phyloP scores from a whole-genome alignment of 177 flowering plant species.

The Vitis hybrid region DNA sequence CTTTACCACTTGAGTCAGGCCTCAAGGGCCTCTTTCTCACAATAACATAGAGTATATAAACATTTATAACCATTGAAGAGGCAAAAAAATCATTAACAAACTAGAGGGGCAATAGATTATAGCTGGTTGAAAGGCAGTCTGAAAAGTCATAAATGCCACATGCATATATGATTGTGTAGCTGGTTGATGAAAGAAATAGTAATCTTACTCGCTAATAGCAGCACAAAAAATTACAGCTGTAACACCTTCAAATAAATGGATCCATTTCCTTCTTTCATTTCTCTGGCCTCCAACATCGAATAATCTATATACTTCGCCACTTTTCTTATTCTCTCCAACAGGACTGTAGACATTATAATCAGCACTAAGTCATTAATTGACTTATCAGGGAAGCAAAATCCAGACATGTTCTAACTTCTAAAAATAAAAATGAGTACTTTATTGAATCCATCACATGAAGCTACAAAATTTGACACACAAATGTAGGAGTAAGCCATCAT shows the following conservation, averaged over 20 bases:
- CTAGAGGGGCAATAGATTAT: neutral
- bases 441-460: no score
- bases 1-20: no score
- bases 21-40: no score
- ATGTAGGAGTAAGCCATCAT: no score
- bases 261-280: conserved; percentile 99
- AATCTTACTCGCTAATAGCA: conserved; percentile 95
- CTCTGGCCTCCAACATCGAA: conserved; percentile 99
- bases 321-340: conserved; percentile 89
- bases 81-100: neutral
- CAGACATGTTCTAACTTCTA: neutral
- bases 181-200: conserved; percentile 3
- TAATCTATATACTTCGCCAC: conserved; percentile 97
- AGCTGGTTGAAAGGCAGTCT: neutral
- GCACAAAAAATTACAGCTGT: conserved; percentile 96
- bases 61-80: neutral
- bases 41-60: neutral
- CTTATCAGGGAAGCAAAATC: neutral
- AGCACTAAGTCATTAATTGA: neutral
- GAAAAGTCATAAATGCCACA: neutral
- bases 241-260: conserved; percentile 98
- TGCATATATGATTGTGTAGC: neutral
- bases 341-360: conserved; percentile 59
- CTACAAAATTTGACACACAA: no score
- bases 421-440: no score